Conservation (phyloP, 2,329 filamentous ascomycete genomes). For the Neonectria sp. region DNA sequence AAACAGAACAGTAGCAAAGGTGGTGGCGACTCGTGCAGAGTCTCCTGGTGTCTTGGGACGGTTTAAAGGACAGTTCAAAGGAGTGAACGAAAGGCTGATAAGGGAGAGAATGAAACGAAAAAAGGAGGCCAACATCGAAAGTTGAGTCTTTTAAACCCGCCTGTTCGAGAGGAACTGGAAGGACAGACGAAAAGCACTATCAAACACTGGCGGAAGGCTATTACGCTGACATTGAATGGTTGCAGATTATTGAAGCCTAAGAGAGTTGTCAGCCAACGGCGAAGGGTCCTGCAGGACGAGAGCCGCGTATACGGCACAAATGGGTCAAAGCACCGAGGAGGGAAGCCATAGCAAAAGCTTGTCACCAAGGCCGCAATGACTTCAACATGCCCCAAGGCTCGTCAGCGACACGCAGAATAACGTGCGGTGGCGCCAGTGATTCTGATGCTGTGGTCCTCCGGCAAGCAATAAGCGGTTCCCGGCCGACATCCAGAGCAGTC, state of each 20-base stretch:
- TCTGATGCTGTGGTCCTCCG: background rate
- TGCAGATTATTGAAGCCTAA: background rate
- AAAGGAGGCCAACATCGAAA: background rate
- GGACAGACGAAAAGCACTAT: background rate
- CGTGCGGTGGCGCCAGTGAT: background rate
- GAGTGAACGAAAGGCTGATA: slow-evolving; percentile 16
- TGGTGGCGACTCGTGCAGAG: slow-evolving; percentile 18
- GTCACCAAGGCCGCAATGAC: background rate
- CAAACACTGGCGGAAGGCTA: background rate
- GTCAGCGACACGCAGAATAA: background rate
- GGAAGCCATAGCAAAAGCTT: background rate
- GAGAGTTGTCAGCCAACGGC: background rate
- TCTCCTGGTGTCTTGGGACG: background rate
- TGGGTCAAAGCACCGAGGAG: background rate
- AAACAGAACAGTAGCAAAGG: slow-evolving; percentile 5
- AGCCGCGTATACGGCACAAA: background rate
- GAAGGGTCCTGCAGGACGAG: background rate
- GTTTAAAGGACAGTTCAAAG: slow-evolving; percentile 15
- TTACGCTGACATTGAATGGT: background rate
- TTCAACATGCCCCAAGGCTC: background rate
- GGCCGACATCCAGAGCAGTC: too few species aligned
- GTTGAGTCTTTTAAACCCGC: background rate
- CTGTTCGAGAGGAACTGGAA: background rate
- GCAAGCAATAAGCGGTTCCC: background rate
- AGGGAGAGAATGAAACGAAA: background rate